Evolutionary conservation across 345 rosid genomes (phyloP).

Genomic region (Boechera divaricarpa): DNA sequence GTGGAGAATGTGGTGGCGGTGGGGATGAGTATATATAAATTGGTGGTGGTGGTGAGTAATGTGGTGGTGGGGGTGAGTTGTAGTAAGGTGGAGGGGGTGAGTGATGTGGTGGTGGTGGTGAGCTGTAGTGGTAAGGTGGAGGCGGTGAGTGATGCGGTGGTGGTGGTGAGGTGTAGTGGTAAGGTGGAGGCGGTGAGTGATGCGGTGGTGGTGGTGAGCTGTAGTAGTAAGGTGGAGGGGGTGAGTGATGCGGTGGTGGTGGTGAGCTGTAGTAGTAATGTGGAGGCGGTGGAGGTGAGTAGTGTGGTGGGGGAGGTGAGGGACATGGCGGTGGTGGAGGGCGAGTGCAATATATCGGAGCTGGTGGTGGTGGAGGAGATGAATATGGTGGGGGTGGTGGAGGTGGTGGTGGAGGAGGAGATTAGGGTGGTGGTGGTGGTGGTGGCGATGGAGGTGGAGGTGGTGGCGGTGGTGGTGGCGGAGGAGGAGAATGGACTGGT

Average conservation of each 20-base stretch:
- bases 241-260: slow-evolving; percentile 29
- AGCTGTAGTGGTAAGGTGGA: slow-evolving; percentile 20
- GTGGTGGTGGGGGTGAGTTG: slow-evolving; percentile 56
- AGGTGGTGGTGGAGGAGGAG: slow-evolving; percentile 44
- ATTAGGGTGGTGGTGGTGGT: slow-evolving; percentile 40
- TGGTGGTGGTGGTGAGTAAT: slow-evolving; percentile 47
- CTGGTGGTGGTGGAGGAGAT: slow-evolving; percentile 49
- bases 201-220: slow-evolving; percentile 20
- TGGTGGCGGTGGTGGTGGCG: slow-evolving; percentile 47
- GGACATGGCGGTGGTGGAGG: slow-evolving; percentile 44
- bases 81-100: slow-evolving; percentile 54
- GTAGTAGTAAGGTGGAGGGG: slow-evolving; percentile 28
- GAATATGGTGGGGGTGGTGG: slow-evolving; percentile 29
- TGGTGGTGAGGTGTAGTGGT: slow-evolving; percentile 15
- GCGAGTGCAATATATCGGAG: slow-evolving; percentile 41
- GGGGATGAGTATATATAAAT: slow-evolving; percentile 24
- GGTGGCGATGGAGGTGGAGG: slow-evolving; percentile 45
- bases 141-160: slow-evolving; percentile 49
- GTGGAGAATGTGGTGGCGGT: slow-evolving; percentile 52
- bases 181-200: slow-evolving; percentile 38
- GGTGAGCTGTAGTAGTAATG: background rate
- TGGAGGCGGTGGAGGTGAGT: slow-evolving; percentile 12
- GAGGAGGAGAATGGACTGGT: slow-evolving; percentile 44
- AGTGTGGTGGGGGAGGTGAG: slow-evolving; percentile 1
- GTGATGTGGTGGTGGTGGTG: slow-evolving; percentile 52